Evolutionary conservation across 495 filamentous ascomycete genomes (phyloP).

Genomic region (Cetradonia linearis): DNA sequence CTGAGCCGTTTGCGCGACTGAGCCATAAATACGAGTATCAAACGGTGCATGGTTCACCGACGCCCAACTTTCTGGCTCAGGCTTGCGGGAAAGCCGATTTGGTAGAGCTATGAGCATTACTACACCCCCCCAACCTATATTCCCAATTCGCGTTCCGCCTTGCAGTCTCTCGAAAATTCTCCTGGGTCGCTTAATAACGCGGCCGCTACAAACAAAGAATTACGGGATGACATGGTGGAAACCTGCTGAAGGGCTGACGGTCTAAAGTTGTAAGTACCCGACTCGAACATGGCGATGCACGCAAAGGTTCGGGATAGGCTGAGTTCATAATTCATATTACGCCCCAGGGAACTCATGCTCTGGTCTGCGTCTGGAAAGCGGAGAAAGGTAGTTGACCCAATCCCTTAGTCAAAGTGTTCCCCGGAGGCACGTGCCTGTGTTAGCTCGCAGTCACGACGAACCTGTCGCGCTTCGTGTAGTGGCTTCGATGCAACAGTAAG

Average conservation of each 20-base stretch:
- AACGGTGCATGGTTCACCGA: slow-evolving; percentile 27
- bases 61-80: slow-evolving; percentile 18
- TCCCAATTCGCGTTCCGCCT: slow-evolving; percentile 27
- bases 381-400: too few relatives aligned
- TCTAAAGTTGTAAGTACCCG: slow-evolving; percentile 6
- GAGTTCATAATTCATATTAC: too few relatives aligned
- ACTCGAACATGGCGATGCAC: slow-evolving; percentile 15
- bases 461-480: too few relatives aligned
- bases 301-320: too few relatives aligned
- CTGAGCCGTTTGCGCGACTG: too few relatives aligned
- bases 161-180: not conserved
- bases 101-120: slow-evolving; percentile 28
- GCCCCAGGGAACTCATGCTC: too few relatives aligned
- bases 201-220: slow-evolving; percentile 29
- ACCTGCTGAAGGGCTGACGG: slow-evolving; percentile 8
- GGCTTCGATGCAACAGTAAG: not conserved
- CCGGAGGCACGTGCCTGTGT: too few relatives aligned
- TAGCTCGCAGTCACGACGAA: too few relatives aligned
- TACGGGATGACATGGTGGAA: slow-evolving; percentile 28
- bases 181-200: slow-evolving; percentile 28
- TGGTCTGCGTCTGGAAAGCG: too few relatives aligned
- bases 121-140: slow-evolving; percentile 31
- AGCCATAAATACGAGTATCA: too few relatives aligned
- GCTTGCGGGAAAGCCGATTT: slow-evolving; percentile 18
- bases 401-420: too few relatives aligned